Evolutionary conservation across 306 rosid species (phyloP).

Genomic region (Echinosophora koreensis): DNA sequence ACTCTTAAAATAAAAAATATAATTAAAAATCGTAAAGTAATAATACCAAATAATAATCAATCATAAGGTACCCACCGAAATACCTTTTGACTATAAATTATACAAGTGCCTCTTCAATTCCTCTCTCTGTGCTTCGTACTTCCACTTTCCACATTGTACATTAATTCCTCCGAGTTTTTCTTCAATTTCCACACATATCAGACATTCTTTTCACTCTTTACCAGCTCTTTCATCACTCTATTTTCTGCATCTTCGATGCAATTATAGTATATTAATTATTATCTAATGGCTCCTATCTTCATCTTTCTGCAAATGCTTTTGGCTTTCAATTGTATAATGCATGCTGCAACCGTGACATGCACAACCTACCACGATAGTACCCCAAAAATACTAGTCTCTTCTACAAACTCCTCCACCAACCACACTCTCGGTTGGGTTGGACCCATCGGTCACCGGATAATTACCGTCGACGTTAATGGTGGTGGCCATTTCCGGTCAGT

Average conservation of each 20-base stretch:
- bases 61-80: neutral
- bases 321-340: slow-evolving; percentile 24
- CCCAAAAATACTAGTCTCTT: neutral
- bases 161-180: neutral
- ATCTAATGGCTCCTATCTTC: slow-evolving; percentile 51
- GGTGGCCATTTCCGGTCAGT: slow-evolving; percentile 61
- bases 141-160: neutral
- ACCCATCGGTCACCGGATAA: slow-evolving; percentile 58
- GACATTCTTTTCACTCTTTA: neutral
- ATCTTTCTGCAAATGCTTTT: neutral
- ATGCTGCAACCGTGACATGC: slow-evolving; percentile 43
- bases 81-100: neutral
- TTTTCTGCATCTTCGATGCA: slow-evolving; percentile 13
- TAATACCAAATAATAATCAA: neutral
- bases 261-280: neutral
- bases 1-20: neutral
- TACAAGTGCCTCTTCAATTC: neutral
- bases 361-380: neutral
- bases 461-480: slow-evolving; percentile 62
- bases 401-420: slow-evolving; percentile 17
- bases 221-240: slow-evolving; percentile 14
- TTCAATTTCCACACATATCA: neutral
- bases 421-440: slow-evolving; percentile 58
- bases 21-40: too few relatives aligned
- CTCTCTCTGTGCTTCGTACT: neutral